phyloP scores from a whole-genome alignment of 2,329 filamentous ascomycete genomes.

The Penicillium sp. region DNA sequence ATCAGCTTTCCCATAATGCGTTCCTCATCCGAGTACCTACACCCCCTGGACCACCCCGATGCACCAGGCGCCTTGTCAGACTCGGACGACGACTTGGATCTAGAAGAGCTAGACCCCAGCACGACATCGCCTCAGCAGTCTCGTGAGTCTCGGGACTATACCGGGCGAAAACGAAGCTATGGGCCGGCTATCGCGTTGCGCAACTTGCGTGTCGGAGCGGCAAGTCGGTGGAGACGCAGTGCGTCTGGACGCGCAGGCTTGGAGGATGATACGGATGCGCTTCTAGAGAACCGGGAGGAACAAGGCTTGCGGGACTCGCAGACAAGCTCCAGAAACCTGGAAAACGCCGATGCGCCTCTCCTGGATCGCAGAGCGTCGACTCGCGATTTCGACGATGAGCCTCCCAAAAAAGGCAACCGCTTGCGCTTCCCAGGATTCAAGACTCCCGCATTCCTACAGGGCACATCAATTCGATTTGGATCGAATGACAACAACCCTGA shows the following conservation, averaged over 20 bases:
- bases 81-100: slow-evolving; percentile 46
- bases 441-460: slow-evolving; percentile 34
- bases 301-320: slow-evolving; percentile 58
- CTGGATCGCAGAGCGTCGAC: slow-evolving; percentile 47
- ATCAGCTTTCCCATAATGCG: slow-evolving; percentile 27
- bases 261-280: slow-evolving; percentile 64
- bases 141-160: slow-evolving; percentile 28
- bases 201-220: slow-evolving; percentile 51
- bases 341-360: slow-evolving; percentile 72
- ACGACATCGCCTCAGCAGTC: slow-evolving; percentile 21
- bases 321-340: slow-evolving; percentile 52
- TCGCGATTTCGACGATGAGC: slow-evolving; percentile 33
- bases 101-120: slow-evolving; percentile 46
- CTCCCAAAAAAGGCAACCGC: slow-evolving; percentile 50
- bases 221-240: slow-evolving; percentile 41
- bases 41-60: slow-evolving; percentile 30
- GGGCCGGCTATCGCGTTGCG: slow-evolving; percentile 43
- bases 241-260: slow-evolving; percentile 31
- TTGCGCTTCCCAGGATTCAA: slow-evolving; percentile 68
- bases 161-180: slow-evolving; percentile 25
- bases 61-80: slow-evolving; percentile 32
- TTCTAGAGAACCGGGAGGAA: slow-evolving; percentile 63
- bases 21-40: slow-evolving; percentile 36
- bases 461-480: slow-evolving; percentile 23
- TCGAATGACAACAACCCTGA: slow-evolving; percentile 41